Conservation (phyloP, 331 rosid species). For the Prunus yedoensis region DNA sequence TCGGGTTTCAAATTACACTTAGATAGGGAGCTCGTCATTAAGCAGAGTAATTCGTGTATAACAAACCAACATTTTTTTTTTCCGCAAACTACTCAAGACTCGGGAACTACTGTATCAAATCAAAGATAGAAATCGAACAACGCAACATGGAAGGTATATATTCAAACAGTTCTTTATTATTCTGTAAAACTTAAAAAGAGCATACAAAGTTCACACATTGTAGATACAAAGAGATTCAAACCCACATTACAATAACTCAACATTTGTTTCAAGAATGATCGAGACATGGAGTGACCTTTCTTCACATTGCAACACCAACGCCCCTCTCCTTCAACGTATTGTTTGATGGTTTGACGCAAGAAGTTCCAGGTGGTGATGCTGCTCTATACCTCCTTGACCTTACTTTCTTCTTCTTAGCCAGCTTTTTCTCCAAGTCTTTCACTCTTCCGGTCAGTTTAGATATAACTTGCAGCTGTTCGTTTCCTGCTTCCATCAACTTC, state of each 20-base stretch:
- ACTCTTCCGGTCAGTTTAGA: conserved; percentile 57
- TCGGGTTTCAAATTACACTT: too few relatives aligned
- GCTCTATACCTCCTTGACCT: conserved; percentile 23
- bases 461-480: conserved; percentile 58
- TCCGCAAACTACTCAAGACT: too few relatives aligned
- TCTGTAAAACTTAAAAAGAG: too few relatives aligned
- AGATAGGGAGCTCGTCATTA: too few relatives aligned
- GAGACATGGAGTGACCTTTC: neutral
- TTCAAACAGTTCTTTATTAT: neutral
- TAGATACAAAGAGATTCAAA: neutral
- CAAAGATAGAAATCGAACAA: too few relatives aligned
- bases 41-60: too few relatives aligned
- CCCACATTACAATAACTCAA: neutral
- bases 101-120: too few relatives aligned
- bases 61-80: too few relatives aligned
- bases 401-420: conserved; percentile 45
- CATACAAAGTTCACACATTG: neutral
- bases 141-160: neutral
- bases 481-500: conserved; percentile 63
- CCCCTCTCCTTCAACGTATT: neutral
- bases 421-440: conserved; percentile 62
- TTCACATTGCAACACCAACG: conserved; percentile 22
- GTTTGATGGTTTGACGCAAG: conserved; percentile 20
- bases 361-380: conserved; percentile 17
- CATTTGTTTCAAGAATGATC: neutral